Conservation (phyloP, 2,329 filamentous ascomycete species). For the Capronia coronata region DNA sequence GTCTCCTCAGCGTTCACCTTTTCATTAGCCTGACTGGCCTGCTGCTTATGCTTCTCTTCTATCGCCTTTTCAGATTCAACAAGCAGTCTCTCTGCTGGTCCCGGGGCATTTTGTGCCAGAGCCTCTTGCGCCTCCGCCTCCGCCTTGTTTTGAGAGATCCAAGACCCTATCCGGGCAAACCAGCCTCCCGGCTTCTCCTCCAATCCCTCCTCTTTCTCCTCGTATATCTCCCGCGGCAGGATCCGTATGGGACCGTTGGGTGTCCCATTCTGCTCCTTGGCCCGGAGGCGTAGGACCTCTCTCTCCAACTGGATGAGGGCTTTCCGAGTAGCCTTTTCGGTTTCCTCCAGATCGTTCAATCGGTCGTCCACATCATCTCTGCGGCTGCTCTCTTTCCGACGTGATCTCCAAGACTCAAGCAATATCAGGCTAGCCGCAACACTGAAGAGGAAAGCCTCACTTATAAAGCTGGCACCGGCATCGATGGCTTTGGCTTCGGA, state of each 20-base stretch:
- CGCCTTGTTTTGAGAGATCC: slow-evolving; percentile 32
- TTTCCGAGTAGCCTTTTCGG: slow-evolving; percentile 37
- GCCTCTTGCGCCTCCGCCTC: slow-evolving; percentile 32
- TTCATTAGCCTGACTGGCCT: slow-evolving; percentile 17
- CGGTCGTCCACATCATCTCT: slow-evolving; percentile 56
- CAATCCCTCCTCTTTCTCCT: slow-evolving; percentile 31
- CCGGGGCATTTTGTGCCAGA: slow-evolving; percentile 27
- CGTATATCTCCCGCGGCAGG: slow-evolving; percentile 38
- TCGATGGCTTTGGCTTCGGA: slow-evolving; percentile 64
- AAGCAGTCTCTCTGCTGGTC: slow-evolving; percentile 27
- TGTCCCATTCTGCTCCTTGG: slow-evolving; percentile 32
- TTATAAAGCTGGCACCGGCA: slow-evolving; percentile 62
- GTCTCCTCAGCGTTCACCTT: not conserved
- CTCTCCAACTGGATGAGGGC: slow-evolving; percentile 43
- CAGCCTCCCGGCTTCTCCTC: slow-evolving; percentile 30
- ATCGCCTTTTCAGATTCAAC: slow-evolving; percentile 32
- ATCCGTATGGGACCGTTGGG: slow-evolving; percentile 32
- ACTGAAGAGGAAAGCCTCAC: slow-evolving; percentile 59
- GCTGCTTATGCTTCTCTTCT: slow-evolving; percentile 27
- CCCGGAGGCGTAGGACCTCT: slow-evolving; percentile 39
- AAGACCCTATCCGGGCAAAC: slow-evolving; percentile 34
- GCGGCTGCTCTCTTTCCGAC: slow-evolving; percentile 54
- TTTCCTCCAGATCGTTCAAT: slow-evolving; percentile 52
- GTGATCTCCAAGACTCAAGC: slow-evolving; percentile 55
- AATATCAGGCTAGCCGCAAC: slow-evolving; percentile 59